A percentile compares a stretch with the other conserved stretches of the same genome.
phyloP scores from a whole-genome alignment of 768 basidiomycete species.

The Scleroderma citrinum region DNA sequence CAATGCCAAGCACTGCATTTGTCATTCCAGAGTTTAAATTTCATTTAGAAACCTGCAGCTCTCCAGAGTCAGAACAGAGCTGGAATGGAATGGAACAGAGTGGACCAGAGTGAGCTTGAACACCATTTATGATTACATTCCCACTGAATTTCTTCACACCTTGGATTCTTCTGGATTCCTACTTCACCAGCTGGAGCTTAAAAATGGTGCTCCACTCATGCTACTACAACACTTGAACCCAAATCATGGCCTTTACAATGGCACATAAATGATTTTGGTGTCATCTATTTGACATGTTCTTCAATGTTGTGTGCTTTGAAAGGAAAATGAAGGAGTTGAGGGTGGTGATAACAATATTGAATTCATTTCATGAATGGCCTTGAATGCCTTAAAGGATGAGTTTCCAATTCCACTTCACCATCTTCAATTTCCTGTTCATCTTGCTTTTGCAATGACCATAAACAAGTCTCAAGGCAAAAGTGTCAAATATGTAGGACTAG shows the following conservation, averaged over 20 bases:
- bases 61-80: too few relatives aligned
- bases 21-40: too few relatives aligned
- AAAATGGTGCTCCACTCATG: conserved; percentile 35
- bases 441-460: conserved; percentile 29
- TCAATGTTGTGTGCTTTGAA: conserved; percentile 19
- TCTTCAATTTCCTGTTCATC: conserved; percentile 10
- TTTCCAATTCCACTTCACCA: conserved; percentile 18
- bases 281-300: conserved; percentile 19
- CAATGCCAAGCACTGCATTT: too few relatives aligned
- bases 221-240: conserved; percentile 39
- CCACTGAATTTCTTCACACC: too few relatives aligned
- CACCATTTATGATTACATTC: too few relatives aligned
- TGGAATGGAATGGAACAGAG: too few relatives aligned
- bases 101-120: too few relatives aligned
- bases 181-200: conserved; percentile 27
- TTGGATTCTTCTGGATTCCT: too few relatives aligned
- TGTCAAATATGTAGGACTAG: conserved; percentile 31
- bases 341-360: conserved; percentile 10
- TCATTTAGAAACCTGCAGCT: too few relatives aligned
- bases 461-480: conserved; percentile 33
- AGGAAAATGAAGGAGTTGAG: conserved; percentile 6
- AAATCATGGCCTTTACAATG: conserved; percentile 33
- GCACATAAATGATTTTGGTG: conserved; percentile 21
- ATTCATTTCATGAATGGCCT: conserved; percentile 25
- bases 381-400: conserved; percentile 14